These are phyloP conservation scores for Paramyrothecium sp. DNA, from an alignment of 2,329 filamentous ascomycete species.

Conservation along the genomic window DNA sequence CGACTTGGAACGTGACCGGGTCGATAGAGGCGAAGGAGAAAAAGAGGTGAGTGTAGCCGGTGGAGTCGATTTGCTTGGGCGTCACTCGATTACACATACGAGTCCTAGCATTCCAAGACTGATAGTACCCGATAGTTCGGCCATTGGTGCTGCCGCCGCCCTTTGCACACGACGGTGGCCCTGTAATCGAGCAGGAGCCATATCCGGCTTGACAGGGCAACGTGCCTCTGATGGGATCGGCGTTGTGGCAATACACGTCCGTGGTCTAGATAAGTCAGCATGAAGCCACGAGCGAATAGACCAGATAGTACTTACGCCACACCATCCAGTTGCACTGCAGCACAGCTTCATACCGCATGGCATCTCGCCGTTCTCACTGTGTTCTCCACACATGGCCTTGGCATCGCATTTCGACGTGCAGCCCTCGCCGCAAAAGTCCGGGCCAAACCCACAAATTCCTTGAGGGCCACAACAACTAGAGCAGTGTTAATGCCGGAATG, in stretches of 20 bases:
- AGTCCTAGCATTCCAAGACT: conserved; percentile 11
- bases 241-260: background rate
- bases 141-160: conserved; percentile 18
- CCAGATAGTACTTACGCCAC: conserved; percentile 10
- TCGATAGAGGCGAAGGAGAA: conserved; percentile 25
- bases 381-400: conserved; percentile 27
- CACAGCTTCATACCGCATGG: conserved; percentile 26
- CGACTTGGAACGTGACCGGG: conserved; percentile 20
- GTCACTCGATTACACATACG: conserved; percentile 8
- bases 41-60: conserved; percentile 9
- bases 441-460: conserved; percentile 5
- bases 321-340: conserved; percentile 20
- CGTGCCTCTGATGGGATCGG: background rate
- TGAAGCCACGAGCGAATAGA: background rate
- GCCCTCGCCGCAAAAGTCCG: conserved; percentile 4
- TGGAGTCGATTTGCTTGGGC: conserved; percentile 7
- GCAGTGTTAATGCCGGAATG: background rate
- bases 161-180: conserved; percentile 20
- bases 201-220: conserved; percentile 30
- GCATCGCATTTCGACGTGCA: conserved; percentile 17
- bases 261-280: background rate
- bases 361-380: conserved; percentile 12
- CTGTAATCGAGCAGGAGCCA: conserved; percentile 21
- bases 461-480: background rate
- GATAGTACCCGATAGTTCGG: conserved; percentile 12